Evolutionary conservation across 306 rosid species (phyloP), one percentile per base, ranked within the genome.

Genomic region (Sesbania bispinosa): DNA sequence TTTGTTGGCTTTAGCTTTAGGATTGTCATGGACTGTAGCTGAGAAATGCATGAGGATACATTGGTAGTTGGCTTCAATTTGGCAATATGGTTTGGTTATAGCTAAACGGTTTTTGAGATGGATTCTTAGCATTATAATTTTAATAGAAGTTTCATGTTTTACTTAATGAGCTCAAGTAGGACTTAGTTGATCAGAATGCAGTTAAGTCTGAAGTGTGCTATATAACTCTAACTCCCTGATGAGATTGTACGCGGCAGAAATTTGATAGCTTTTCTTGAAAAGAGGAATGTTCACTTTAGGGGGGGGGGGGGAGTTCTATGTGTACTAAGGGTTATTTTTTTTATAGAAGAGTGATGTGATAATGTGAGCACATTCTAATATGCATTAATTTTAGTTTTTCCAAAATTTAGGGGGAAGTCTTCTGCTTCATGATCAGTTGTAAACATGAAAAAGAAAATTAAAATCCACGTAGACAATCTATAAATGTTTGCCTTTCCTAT

Each of bases 401-500:
- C 67, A 41, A 15, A 65, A 76, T 33, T 76, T 47, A 52, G 62
- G n/a, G 62, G 71, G 33, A 24, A 41, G 13, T 23, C 23, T 43
- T 55, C 58, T 53, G 47, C 69, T 46, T 62, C 63, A 54, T 29
- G 67, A 24, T 39, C 62, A 19, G 43, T 58, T 73, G 46, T 43
- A 69, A 24, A 79, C 14, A 3, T 43, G 16, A 6, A 46, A 57
- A 42, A 46, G 11, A 18, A 67, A n/a, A n/a, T n/a, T n/a, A n/a
- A 81, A 53, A 27, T 13, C 30, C 43, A 41, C 54, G 30, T 69
- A n/a, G 62, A 51, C 67, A 23, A 57, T 70, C 41, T 19, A 54
- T 42, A 42, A 57, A 69, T 48, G 66, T 52, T 64, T 75, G n/a
- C 53, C 55, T 74, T 68, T 60, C 78, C 26, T 53, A 60, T 38